phyloP scores from a whole-genome alignment of 2,329 filamentous ascomycete species.

The Pseudogymnoascus sp. region DNA sequence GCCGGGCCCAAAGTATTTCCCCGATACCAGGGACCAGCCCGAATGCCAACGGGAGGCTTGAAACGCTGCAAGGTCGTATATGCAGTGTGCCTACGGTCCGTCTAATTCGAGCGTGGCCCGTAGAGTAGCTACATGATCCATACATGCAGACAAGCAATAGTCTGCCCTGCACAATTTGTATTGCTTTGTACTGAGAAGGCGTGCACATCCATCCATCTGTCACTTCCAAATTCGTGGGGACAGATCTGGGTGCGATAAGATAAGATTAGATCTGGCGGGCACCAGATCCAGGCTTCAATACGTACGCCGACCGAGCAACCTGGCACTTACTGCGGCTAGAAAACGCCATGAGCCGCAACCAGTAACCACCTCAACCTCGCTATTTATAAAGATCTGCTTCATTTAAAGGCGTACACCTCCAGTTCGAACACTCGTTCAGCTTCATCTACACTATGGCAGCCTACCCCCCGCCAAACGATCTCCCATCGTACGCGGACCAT shows the following conservation, averaged over 20 bases:
- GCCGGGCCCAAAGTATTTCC: neutral
- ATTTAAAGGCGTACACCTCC: neutral
- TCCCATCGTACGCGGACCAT: slow-evolving; percentile 15
- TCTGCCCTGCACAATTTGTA: neutral
- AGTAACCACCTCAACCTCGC: neutral
- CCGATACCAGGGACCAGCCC: slow-evolving; percentile 6
- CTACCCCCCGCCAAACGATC: slow-evolving; percentile 15
- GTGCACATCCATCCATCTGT: neutral
- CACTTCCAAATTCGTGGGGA: neutral
- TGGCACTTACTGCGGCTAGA: neutral
- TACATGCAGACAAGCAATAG: neutral
- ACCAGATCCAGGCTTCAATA: neutral
- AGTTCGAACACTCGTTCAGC: neutral
- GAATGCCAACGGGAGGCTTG: slow-evolving; percentile 1
- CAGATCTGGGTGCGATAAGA: neutral
- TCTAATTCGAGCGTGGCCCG: neutral
- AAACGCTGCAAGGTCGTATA: neutral
- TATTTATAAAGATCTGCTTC: neutral
- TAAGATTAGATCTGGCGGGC: neutral
- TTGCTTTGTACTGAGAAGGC: neutral
- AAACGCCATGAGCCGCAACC: slow-evolving; percentile 1
- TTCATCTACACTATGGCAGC: neutral
- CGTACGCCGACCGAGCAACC: neutral
- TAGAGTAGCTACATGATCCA: neutral
- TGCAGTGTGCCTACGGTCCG: neutral